These are phyloP conservation scores for Myxozyma nipponensis DNA, from an alignment of 805 yeast genomes.

Conservation along the genomic window DNA sequence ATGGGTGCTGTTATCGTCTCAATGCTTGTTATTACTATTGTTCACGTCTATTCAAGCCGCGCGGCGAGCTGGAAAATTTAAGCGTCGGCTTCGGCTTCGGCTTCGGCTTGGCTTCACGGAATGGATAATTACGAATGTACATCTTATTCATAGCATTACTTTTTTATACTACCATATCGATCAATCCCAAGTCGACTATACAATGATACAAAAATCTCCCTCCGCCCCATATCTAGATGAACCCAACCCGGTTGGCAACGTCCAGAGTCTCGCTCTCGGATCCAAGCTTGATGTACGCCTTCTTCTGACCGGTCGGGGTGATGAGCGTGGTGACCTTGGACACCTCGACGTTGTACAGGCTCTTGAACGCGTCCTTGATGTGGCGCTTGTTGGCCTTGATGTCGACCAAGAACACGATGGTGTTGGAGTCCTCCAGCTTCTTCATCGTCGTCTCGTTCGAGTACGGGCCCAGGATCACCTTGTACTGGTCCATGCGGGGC, in stretches of 20 bases:
- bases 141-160: no score
- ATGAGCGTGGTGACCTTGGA: slow-evolving; percentile 91
- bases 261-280: slow-evolving; percentile 99
- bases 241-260: slow-evolving; percentile 98
- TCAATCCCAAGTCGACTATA: no score
- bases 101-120: no score
- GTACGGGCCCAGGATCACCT: slow-evolving; percentile 88
- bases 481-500: slow-evolving; percentile 95
- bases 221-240: slow-evolving; percentile 24
- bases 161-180: no score
- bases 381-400: slow-evolving; percentile 96
- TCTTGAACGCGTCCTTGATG: slow-evolving; percentile 97
- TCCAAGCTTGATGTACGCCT: slow-evolving; percentile 98
- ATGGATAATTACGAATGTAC: no score
- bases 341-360: slow-evolving; percentile 95
- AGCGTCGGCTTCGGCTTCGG: no score
- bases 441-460: slow-evolving; percentile 98
- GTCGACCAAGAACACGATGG: slow-evolving; percentile 97
- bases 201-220: no score
- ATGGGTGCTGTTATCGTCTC: no score
- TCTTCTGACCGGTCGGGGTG: slow-evolving; percentile 97
- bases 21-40: no score
- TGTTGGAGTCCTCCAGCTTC: slow-evolving; percentile 99
- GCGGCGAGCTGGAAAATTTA: no score
- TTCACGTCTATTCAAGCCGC: no score